Base-by-base conservation (phyloP, 148 eudicot species). In the Nyssa sinensis region DNA sequence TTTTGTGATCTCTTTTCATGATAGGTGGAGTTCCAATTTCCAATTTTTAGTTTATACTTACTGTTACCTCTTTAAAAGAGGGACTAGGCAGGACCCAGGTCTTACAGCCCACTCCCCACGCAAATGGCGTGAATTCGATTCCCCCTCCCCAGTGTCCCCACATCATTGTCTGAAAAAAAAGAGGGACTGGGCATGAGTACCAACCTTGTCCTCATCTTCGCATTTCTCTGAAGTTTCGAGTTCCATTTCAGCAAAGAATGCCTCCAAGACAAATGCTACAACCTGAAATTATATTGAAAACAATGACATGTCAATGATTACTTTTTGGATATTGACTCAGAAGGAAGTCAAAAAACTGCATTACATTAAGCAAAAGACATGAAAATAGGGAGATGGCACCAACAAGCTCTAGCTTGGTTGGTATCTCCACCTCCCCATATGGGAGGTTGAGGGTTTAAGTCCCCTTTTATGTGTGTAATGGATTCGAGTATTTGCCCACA, bases 221-320 rank as follows among this genome's bases (percentile, higher is more conserved):
- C 69, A 55, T 62, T 88, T 84, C 44, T 81, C 91, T 34, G 82
- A 77, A 77, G 81, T 80, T 82, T 94, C 98, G 27, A 94, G 73
- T 72, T 94, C 98, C 88, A 85, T 57, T 84, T 95, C 98, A 58
- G 97, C 92, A 79, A 92, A 92, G 89, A 92, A 95, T 47, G 98
- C 98, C 85, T 95, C 98, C 84, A 95, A 84, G 62, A 95, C 97
- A 80, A 95, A 95, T 39, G 98, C 97, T 62, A 89, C 87, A 64
- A 95, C 87, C 98, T 94, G 90, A 76, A 74, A 80, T 63, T 23
- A 60, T 68, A 87, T 68, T 64, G 75, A 69, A 53, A 69, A 37
- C 62, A 30, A 2, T 2, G 5, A 29, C 29, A 7, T 69, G 44
- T 25, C 67, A 41, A 30, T 17, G 44, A 30, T 58, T 75, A 60